A percentile compares a stretch with the other conserved stretches of the same genome.
phyloP scores from a whole-genome alignment of 129 eudicot genomes.

The Pittosporum tobira region DNA sequence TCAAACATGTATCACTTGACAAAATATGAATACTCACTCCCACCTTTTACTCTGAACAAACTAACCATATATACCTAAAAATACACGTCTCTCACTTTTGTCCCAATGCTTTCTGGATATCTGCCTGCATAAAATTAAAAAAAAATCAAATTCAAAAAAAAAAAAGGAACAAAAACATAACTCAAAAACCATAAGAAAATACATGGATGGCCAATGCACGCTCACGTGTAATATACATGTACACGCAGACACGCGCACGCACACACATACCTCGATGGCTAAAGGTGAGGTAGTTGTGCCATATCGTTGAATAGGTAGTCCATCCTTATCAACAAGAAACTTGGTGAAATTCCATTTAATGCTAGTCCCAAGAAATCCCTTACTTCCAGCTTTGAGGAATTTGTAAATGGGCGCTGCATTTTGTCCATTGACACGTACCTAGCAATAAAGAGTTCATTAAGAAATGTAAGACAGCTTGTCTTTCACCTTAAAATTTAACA shows the following conservation, averaged over 20 bases:
- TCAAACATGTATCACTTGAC: not conserved
- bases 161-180: not conserved
- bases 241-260: no score
- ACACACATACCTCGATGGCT: slow-evolving; percentile 70
- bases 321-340: slow-evolving; percentile 85
- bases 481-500: not conserved
- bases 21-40: not conserved
- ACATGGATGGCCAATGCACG: no score
- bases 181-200: slow-evolving; percentile 2
- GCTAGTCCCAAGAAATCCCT: slow-evolving; percentile 49
- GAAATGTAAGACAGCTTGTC: not conserved
- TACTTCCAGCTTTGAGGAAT: slow-evolving; percentile 75
- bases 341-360: slow-evolving; percentile 97
- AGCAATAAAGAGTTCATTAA: not conserved
- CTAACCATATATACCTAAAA: not conserved
- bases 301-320: slow-evolving; percentile 58
- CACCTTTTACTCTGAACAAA: not conserved
- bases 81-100: slow-evolving; percentile 9
- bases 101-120: slow-evolving; percentile 58
- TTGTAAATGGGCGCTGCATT: slow-evolving; percentile 67
- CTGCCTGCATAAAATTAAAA: slow-evolving; percentile 73
- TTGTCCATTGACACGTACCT: slow-evolving; percentile 79
- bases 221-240: no score
- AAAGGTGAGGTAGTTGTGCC: slow-evolving; percentile 60
- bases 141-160: no score